Conservation (phyloP, 2,329 filamentous ascomycete genomes). For the Rutstroemia sp. region DNA sequence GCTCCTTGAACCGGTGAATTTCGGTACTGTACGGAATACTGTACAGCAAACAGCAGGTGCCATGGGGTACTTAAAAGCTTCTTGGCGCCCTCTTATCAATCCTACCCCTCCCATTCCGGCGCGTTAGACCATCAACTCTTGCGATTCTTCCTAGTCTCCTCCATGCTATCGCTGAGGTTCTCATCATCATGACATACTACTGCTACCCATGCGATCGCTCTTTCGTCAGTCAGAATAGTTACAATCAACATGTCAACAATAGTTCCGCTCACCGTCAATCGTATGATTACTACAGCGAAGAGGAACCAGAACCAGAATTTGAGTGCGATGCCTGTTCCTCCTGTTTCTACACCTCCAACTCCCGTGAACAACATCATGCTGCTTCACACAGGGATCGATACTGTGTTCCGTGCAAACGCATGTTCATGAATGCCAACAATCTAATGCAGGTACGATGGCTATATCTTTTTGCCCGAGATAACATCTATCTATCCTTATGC, state of each 20-base stretch:
- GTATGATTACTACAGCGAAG: neutral
- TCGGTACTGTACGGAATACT: no score
- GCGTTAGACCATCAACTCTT: no score
- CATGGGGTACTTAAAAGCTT: no score
- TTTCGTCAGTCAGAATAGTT: constrained; percentile 11
- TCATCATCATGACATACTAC: neutral
- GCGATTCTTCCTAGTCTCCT: no score
- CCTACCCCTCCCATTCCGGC: no score
- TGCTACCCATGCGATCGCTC: constrained; percentile 10
- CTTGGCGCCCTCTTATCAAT: no score
- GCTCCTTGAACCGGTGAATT: no score
- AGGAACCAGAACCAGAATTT: constrained; percentile 6
- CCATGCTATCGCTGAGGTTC: no score
- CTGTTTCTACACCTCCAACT: constrained; percentile 9
- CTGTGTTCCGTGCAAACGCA: constrained; percentile 16
- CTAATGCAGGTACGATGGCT: constrained; percentile 17
- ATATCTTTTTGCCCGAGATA: neutral
- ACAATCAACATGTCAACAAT: constrained; percentile 17
- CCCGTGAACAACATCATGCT: constrained; percentile 19
- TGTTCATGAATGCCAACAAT: constrained; percentile 19
- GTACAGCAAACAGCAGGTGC: no score
- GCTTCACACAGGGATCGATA: constrained; percentile 14
- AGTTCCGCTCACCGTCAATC: constrained; percentile 10
- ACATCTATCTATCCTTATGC: neutral
- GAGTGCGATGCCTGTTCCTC: constrained; percentile 18